Conservation (phyloP, 176 grass and related monocot genomes). For the Triticum urartu region DNA sequence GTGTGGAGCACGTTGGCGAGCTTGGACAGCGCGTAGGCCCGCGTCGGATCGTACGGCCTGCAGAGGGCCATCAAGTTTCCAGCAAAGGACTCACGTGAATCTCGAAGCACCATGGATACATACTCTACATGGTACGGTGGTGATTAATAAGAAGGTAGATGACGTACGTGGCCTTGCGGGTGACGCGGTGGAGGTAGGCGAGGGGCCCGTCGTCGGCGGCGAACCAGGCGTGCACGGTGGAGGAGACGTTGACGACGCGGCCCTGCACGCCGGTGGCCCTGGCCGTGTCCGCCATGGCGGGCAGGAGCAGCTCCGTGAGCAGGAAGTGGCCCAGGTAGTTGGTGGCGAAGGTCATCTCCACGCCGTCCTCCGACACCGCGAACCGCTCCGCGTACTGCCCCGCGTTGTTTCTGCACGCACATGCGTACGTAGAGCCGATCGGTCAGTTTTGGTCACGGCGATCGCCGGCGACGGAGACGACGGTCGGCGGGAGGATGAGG, state of each 20-base stretch:
- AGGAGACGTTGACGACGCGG: slow-evolving; percentile 87
- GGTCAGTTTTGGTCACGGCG: background rate
- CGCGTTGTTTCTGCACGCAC: slow-evolving; percentile 79
- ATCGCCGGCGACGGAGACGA: background rate
- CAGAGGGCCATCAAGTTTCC: background rate
- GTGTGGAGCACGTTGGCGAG: slow-evolving; percentile 96
- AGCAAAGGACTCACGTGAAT: background rate
- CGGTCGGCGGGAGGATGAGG: background rate
- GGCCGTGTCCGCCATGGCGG: slow-evolving; percentile 83
- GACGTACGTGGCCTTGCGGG: slow-evolving; percentile 63
- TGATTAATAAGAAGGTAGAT: too few relatives aligned
- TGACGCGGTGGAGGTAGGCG: slow-evolving; percentile 75
- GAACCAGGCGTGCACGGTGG: slow-evolving; percentile 91
- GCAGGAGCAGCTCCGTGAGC: slow-evolving; percentile 65
- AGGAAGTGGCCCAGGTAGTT: slow-evolving; percentile 98
- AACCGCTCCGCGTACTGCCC: slow-evolving; percentile 77
- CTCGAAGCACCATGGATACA: background rate
- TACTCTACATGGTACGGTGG: too few relatives aligned
- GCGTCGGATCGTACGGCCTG: slow-evolving; percentile 86
- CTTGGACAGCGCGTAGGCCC: slow-evolving; percentile 91
- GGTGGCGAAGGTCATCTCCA: slow-evolving; percentile 98
- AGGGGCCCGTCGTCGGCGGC: slow-evolving; percentile 64
- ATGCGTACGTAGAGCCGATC: background rate
- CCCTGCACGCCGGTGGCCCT: slow-evolving; percentile 63
- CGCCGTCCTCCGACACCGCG: slow-evolving; percentile 72